Evolutionary conservation across 2,329 filamentous ascomycete genomes (phyloP).

Genomic region (Septoria linicola): DNA sequence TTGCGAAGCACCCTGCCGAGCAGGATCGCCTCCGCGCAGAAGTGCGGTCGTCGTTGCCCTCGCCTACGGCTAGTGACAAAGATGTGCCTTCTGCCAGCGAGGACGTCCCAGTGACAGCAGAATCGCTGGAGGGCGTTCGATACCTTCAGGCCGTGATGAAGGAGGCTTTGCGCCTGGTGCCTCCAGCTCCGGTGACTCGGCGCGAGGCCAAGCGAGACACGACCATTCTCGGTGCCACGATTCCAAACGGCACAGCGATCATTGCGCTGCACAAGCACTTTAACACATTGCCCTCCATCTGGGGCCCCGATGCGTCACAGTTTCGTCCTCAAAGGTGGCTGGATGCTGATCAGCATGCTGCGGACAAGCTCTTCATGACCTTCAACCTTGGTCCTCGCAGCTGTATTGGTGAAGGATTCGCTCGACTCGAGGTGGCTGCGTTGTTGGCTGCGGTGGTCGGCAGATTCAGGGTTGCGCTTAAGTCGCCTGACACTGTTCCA

Average conservation of each 20-base stretch:
- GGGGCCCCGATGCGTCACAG: background rate
- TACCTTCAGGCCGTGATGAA: background rate
- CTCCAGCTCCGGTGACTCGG: slow-evolving; percentile 4
- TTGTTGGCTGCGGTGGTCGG: slow-evolving; percentile 9
- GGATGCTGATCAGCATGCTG: background rate
- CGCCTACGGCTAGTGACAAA: background rate
- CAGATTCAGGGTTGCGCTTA: slow-evolving; percentile 1
- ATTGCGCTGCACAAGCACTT: background rate
- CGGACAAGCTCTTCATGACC: slow-evolving; percentile 8
- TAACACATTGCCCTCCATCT: background rate
- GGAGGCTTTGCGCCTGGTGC: background rate
- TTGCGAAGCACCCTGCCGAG: slow-evolving; percentile 45
- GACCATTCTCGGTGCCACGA: background rate
- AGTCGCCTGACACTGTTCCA: background rate
- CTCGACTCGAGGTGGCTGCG: slow-evolving; percentile 2
- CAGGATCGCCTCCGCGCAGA: slow-evolving; percentile 7
- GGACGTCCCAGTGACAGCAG: background rate
- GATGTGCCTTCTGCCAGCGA: too few relatives aligned
- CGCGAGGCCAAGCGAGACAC: slow-evolving; percentile 11
- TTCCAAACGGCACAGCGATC: slow-evolving; percentile 8
- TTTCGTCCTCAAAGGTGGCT: slow-evolving; percentile 14
- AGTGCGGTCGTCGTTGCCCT: background rate
- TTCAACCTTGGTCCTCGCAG: slow-evolving; percentile 10
- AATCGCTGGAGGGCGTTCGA: background rate
- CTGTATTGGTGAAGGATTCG: slow-evolving; percentile 15